Percentiles rank a stretch among this genome's conserved stretches.
These are phyloP conservation scores for Uromyces viciae-fabae DNA, from an alignment of 1,284 basidiomycete species.

Conservation along the genomic window DNA sequence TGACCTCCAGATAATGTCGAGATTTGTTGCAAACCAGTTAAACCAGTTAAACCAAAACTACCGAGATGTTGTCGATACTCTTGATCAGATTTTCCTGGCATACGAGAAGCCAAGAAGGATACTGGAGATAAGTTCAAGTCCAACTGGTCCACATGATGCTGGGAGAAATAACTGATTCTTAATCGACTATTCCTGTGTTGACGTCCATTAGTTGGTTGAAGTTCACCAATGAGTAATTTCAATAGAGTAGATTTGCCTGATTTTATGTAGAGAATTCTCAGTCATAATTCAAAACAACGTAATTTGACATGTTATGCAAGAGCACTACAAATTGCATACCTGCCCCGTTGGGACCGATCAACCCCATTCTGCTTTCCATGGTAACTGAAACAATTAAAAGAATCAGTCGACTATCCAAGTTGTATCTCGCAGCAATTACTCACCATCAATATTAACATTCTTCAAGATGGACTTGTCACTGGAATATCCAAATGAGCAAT, in stretches of 20 bases:
- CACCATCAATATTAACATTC: conserved; percentile 81
- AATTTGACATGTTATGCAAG: too few species aligned
- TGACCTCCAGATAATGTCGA: conserved; percentile 73
- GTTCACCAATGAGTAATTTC: conserved; percentile 87
- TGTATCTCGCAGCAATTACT: conserved; percentile 59
- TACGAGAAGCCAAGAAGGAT: conserved; percentile 82
- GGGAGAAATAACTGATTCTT: conserved; percentile 88
- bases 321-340: conserved; percentile 61
- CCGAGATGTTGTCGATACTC: conserved; percentile 92
- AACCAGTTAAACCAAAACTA: conserved; percentile 96
- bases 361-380: conserved; percentile 72
- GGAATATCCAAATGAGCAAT: conserved; percentile 85
- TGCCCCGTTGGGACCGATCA: conserved; percentile 70
- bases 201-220: conserved; percentile 74
- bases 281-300: conserved; percentile 60
- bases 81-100: conserved; percentile 92
- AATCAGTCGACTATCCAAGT: neutral
- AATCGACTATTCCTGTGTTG: conserved; percentile 85
- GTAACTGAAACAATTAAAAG: conserved; percentile 27
- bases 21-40: conserved; percentile 81
- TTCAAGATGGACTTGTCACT: conserved; percentile 75
- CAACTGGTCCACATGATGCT: conserved; percentile 95
- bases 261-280: neutral
- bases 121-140: conserved; percentile 80
- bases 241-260: conserved; percentile 62